Evolutionary conservation across 2,329 filamentous ascomycete species (phyloP).

Genomic region (Cladosporium phlei): DNA sequence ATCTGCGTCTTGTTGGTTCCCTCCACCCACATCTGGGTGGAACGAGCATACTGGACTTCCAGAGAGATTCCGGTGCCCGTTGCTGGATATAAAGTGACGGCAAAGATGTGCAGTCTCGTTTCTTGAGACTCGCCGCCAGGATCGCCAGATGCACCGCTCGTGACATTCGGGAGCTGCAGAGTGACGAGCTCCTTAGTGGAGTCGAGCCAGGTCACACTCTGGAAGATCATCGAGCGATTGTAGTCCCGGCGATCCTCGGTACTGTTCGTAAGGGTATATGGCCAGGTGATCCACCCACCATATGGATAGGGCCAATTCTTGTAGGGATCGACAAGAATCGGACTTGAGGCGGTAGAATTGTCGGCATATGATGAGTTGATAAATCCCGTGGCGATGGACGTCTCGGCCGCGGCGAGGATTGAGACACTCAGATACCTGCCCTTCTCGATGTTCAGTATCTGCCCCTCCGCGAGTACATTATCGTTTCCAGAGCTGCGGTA

Average conservation of each 20-base stretch:
- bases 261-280: slow-evolving; percentile 35
- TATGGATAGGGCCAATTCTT: slow-evolving; percentile 40
- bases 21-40: slow-evolving; percentile 39
- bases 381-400: slow-evolving; percentile 34
- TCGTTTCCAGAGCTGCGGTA: slow-evolving; percentile 36
- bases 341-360: slow-evolving; percentile 30
- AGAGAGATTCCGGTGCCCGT: slow-evolving; percentile 24
- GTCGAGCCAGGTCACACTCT: slow-evolving; percentile 38
- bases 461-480: slow-evolving; percentile 36
- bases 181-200: slow-evolving; percentile 36
- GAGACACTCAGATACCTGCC: slow-evolving; percentile 36
- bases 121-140: slow-evolving; percentile 27
- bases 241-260: slow-evolving; percentile 35
- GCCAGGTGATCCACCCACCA: slow-evolving; percentile 38
- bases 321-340: slow-evolving; percentile 35
- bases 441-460: slow-evolving; percentile 30
- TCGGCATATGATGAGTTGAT: slow-evolving; percentile 38
- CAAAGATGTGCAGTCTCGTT: slow-evolving; percentile 37
- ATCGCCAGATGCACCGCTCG: slow-evolving; percentile 30
- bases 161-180: slow-evolving; percentile 35
- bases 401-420: slow-evolving; percentile 39
- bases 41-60: slow-evolving; percentile 37
- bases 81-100: slow-evolving; percentile 33
- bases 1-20: slow-evolving; percentile 38
- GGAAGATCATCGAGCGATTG: slow-evolving; percentile 39